Evolutionary conservation across 768 basidiomycete species (phyloP).

Genomic region (Lactarius akahatsu): DNA sequence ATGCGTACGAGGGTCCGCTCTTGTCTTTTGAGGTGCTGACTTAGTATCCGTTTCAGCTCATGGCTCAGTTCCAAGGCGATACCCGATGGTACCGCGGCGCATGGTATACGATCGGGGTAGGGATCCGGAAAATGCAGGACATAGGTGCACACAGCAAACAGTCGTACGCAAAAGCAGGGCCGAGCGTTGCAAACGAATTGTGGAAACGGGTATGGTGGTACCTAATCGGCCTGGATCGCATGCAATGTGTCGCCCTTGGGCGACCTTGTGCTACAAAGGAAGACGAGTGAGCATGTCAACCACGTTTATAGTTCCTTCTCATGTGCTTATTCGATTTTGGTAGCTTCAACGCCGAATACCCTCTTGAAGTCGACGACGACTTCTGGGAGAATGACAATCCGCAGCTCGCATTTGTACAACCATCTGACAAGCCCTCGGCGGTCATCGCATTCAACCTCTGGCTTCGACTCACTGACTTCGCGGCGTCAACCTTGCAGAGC

Average conservation of each 20-base stretch:
- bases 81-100: conserved; percentile 42
- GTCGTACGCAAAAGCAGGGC: conserved; percentile 33
- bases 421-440: conserved; percentile 42
- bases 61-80: conserved; percentile 48
- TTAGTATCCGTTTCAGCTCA: conserved; percentile 39
- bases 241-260: conserved; percentile 53
- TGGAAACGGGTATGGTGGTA: conserved; percentile 56
- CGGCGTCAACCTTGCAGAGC: conserved; percentile 44
- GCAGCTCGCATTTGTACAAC: conserved; percentile 47
- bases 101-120: conserved; percentile 47
- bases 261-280: conserved; percentile 56
- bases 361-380: conserved; percentile 57
- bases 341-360: conserved; percentile 51
- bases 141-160: conserved; percentile 49
- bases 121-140: conserved; percentile 56
- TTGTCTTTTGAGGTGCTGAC: conserved; percentile 23
- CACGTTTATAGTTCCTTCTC: background rate
- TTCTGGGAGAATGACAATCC: conserved; percentile 49
- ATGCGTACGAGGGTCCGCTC: conserved; percentile 38
- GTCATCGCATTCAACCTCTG: conserved; percentile 44
- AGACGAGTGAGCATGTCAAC: conserved; percentile 55
- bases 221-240: conserved; percentile 58
- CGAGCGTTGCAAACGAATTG: conserved; percentile 46
- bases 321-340: conserved; percentile 1
- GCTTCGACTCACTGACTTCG: conserved; percentile 48